These are phyloP conservation scores for Nemania sp. DNA, from an alignment of 2,329 filamentous ascomycete genomes.

Conservation along the genomic window DNA sequence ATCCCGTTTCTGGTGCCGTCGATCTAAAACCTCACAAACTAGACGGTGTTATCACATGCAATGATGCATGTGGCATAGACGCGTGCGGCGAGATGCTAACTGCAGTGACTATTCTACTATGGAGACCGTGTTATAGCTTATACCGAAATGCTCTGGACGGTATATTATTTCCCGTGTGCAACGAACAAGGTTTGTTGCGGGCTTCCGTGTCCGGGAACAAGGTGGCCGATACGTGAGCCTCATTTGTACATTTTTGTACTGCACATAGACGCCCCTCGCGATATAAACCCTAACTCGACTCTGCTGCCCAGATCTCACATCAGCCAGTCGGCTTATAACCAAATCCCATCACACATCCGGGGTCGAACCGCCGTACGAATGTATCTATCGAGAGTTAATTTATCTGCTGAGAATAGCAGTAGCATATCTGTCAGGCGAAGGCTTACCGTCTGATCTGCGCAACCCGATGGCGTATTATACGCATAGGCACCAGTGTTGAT, in stretches of 20 bases:
- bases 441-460: constrained; percentile 61
- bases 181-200: background rate
- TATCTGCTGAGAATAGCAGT: background rate
- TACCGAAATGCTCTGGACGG: background rate
- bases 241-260: too few relatives aligned
- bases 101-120: background rate
- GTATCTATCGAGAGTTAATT: constrained; percentile 18
- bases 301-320: background rate
- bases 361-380: constrained; percentile 26
- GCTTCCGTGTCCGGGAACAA: background rate
- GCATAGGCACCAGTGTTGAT: constrained; percentile 63
- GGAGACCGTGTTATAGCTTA: background rate
- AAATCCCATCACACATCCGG: constrained; percentile 19
- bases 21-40: background rate
- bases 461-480: constrained; percentile 61
- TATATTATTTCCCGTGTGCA: background rate
- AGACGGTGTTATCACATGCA: too few relatives aligned
- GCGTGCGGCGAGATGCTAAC: background rate
- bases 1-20: background rate
- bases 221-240: too few relatives aligned
- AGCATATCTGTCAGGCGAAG: constrained; percentile 8
- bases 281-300: background rate
- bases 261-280: background rate
- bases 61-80: background rate
- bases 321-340: background rate